These are phyloP conservation scores for Knoxdaviesia proteae DNA, from an alignment of 2,329 filamentous ascomycete genomes.

Conservation along the genomic window DNA sequence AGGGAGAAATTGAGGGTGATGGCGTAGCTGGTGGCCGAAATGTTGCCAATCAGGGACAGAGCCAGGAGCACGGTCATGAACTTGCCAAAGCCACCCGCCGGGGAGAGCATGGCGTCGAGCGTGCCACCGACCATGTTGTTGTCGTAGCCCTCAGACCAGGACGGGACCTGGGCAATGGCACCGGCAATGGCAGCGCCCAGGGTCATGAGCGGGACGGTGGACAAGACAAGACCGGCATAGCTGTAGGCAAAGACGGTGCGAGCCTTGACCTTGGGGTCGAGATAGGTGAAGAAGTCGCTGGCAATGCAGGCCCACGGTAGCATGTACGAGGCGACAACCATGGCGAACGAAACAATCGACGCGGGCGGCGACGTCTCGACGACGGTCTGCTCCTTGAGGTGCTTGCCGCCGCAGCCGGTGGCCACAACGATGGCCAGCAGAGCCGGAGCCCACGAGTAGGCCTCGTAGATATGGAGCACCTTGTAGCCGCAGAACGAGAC, in stretches of 20 bases:
- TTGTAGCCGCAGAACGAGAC: constrained; percentile 42
- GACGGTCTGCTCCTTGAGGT: constrained; percentile 24
- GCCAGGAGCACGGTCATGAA: constrained; percentile 39
- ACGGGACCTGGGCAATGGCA: constrained; percentile 29
- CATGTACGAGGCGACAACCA: constrained; percentile 41
- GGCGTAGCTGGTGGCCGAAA: constrained; percentile 37
- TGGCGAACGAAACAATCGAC: constrained; percentile 32
- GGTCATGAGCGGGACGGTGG: constrained; percentile 37
- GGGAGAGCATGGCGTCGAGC: constrained; percentile 35
- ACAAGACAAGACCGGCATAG: constrained; percentile 31
- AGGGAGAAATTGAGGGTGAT: constrained; percentile 45
- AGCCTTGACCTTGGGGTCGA: constrained; percentile 25
- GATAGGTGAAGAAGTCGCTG: constrained; percentile 40
- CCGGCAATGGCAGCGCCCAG: constrained; percentile 44
- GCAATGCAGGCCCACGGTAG: constrained; percentile 38
- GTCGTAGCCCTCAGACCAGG: constrained; percentile 33
- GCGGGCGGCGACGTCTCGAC: constrained; percentile 10
- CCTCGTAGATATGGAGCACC: constrained; percentile 35
- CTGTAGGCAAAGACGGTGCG: constrained; percentile 29
- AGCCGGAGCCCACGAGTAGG: constrained; percentile 34
- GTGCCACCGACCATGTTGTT: constrained; percentile 34
- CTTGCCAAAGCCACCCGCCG: constrained; percentile 37
- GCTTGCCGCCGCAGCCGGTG: constrained; percentile 28
- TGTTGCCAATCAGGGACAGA: constrained; percentile 36
- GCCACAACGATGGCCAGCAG: constrained; percentile 32